These are phyloP conservation scores for Lactarius sp. DNA, from an alignment of 768 basidiomycete genomes.

Conservation along the genomic window DNA sequence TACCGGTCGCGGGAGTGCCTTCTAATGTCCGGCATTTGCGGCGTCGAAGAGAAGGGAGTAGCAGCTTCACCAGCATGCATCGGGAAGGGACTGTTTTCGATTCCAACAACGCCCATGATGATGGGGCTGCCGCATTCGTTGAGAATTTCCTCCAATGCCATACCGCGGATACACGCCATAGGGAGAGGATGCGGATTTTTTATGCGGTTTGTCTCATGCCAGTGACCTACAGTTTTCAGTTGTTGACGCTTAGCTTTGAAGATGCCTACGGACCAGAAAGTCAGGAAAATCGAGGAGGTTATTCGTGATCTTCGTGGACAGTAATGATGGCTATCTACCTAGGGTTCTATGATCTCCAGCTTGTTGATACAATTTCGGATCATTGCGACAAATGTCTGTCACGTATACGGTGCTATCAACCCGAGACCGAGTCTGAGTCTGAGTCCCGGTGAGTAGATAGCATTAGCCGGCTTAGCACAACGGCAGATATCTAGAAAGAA, in stretches of 20 bases:
- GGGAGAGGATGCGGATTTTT: constrained; percentile 46
- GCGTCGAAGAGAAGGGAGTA: constrained; percentile 12
- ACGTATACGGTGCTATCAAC: not conserved
- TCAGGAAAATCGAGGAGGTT: constrained; percentile 47
- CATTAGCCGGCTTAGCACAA: not conserved
- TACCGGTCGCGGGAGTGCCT: not conserved
- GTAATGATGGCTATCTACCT: constrained; percentile 6
- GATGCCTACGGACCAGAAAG: constrained; percentile 54
- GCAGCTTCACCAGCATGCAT: constrained; percentile 21
- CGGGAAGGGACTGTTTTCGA: constrained; percentile 10
- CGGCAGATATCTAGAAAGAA: not conserved
- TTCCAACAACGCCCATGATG: not conserved
- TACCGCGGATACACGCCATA: constrained; percentile 38
- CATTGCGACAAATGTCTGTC: not conserved
- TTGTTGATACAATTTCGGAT: not conserved
- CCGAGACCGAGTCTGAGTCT: too few species aligned
- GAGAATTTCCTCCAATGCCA: constrained; percentile 43
- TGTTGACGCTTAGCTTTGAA: constrained; percentile 25
- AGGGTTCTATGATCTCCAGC: not conserved
- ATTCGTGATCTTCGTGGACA: constrained; percentile 37
- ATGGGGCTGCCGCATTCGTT: constrained; percentile 36
- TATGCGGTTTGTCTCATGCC: constrained; percentile 39
- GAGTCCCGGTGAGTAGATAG: not conserved
- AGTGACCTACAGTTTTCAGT: not conserved
- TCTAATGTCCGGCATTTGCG: not conserved